A percentile compares a stretch with the other conserved stretches of the same genome.
phyloP scores from a whole-genome alignment of 2,329 filamentous ascomycete genomes.

The Ceratocystis destructans region DNA sequence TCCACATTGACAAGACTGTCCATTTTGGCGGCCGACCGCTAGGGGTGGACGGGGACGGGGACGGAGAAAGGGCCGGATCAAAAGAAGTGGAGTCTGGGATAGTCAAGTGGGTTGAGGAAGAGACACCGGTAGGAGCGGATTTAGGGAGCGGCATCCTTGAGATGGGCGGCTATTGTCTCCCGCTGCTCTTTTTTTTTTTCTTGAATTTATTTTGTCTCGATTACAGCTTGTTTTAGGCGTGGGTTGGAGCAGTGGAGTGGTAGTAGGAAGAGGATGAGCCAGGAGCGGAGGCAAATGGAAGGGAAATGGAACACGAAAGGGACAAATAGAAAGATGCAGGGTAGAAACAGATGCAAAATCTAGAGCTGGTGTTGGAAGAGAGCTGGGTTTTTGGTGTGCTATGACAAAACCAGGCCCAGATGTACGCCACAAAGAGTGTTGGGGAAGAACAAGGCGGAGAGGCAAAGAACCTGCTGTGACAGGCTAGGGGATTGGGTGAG shows the following conservation, averaged over 20 bases:
- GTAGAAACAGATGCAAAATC: neutral
- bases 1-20: slow-evolving; percentile 39
- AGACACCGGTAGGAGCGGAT: slow-evolving; percentile 4
- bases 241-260: neutral
- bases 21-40: slow-evolving; percentile 43
- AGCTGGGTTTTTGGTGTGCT: no score
- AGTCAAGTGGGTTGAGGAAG: slow-evolving; percentile 4
- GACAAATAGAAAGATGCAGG: neutral
- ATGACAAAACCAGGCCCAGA: neutral
- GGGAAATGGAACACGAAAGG: neutral
- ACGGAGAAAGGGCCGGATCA: slow-evolving; percentile 21
- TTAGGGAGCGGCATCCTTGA: slow-evolving; percentile 2
- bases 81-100: slow-evolving; percentile 6
- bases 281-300: no score
- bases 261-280: no score
- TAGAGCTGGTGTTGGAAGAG: neutral
- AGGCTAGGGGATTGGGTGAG: no score
- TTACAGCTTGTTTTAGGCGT: neutral
- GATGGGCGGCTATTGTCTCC: neutral
- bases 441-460: neutral
- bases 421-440: neutral
- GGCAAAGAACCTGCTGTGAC: neutral
- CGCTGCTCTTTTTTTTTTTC: neutral
- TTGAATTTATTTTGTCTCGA: neutral
- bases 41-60: slow-evolving; percentile 23